Percentiles rank a stretch among this genome's conserved stretches.
phyloP scores from a whole-genome alignment of 176 grass and related monocot species.

The Triticum urartu region DNA sequence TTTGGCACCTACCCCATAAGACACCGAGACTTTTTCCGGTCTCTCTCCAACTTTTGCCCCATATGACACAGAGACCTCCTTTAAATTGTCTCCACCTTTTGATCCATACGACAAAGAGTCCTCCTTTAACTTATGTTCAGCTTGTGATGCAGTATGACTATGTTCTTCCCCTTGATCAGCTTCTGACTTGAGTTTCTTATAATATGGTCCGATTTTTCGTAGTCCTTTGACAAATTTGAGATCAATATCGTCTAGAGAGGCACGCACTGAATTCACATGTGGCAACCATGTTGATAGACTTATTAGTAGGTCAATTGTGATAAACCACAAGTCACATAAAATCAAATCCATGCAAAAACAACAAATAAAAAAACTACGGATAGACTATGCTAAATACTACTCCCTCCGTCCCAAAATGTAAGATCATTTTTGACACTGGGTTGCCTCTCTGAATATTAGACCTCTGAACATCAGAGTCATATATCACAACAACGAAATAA shows the following conservation, averaged over 20 bases:
- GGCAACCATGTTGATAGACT: neutral
- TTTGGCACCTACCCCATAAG: neutral
- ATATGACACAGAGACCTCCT: too few relatives aligned
- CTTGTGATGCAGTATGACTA: neutral
- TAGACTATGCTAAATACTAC: too few relatives aligned
- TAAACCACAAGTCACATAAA: neutral
- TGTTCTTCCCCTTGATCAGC: neutral
- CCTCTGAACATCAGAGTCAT: too few relatives aligned
- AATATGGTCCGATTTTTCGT: neutral
- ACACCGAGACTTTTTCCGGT: accelerated
- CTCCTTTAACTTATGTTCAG: neutral
- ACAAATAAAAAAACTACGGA: too few relatives aligned
- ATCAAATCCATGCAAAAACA: too few relatives aligned
- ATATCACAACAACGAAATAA: too few relatives aligned
- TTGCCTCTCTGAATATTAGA: too few relatives aligned
- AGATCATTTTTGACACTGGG: too few relatives aligned
- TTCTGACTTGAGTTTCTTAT: neutral
- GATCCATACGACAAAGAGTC: neutral
- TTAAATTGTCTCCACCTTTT: neutral
- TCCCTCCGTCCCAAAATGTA: too few relatives aligned
- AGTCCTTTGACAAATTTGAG: neutral
- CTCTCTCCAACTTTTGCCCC: neutral
- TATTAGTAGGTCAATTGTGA: neutral
- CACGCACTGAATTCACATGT: neutral
- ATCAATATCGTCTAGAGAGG: neutral